phyloP scores from a whole-genome alignment of 352 stramenopile genomes.

The Pythium myriotylum region DNA sequence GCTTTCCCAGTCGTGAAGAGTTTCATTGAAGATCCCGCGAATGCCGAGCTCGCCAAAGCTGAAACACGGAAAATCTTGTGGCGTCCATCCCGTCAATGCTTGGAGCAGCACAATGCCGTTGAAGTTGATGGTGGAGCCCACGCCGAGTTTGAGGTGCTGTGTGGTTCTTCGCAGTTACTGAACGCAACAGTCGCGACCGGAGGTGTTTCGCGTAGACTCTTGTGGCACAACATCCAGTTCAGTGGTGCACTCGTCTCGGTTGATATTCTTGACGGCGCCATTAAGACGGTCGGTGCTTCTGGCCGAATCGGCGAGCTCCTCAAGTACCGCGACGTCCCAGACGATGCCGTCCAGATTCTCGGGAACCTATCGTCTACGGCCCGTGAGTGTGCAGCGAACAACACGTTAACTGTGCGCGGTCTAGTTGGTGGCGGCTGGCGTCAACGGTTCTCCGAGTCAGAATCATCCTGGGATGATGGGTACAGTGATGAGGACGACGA shows the following conservation, averaged over 20 bases:
- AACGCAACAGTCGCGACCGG: conserved; percentile 23
- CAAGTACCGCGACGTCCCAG: conserved; percentile 27
- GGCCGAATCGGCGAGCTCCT: conserved; percentile 19
- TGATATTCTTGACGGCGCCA: conserved; percentile 21
- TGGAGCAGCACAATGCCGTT: conserved; percentile 25
- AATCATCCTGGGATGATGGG: conserved; percentile 3
- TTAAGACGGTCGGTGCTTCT: conserved; percentile 24
- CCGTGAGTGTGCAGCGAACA: conserved; percentile 28
- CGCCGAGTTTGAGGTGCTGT: conserved; percentile 31
- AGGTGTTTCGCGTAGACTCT: conserved; percentile 31
- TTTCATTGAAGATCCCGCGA: conserved; percentile 27
- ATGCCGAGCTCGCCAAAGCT: conserved; percentile 24
- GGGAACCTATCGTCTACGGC: conserved; percentile 8
- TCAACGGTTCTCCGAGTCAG: conserved; percentile 27
- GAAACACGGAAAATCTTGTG: conserved; percentile 24
- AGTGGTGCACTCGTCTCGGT: conserved; percentile 30
- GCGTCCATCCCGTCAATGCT: conserved; percentile 29
- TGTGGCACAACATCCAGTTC: conserved; percentile 28
- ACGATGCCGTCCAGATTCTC: conserved; percentile 25
- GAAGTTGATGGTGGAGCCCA: conserved; percentile 37
- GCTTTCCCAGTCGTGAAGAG: conserved; percentile 24
- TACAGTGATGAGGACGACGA: conserved; percentile 4
- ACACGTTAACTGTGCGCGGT: conserved; percentile 23
- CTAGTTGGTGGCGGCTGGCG: conserved; percentile 34
- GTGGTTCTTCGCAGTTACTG: conserved; percentile 20